A percentile compares a stretch with the other conserved stretches of the same genome.
phyloP scores from a whole-genome alignment of 108 stramenopile species.

The Skeletonema grethae region DNA sequence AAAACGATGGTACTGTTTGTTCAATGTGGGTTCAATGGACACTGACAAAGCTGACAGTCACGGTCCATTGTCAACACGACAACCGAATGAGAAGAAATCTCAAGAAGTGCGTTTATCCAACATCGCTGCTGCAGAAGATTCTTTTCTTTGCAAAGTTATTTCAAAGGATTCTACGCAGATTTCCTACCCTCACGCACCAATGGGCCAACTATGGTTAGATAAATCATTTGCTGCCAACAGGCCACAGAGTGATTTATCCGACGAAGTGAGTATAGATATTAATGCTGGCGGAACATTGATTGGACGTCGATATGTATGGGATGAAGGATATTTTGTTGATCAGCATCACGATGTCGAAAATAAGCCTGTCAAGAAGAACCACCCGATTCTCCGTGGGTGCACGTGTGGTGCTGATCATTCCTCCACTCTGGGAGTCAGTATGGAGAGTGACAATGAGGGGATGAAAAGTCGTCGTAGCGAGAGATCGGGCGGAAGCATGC shows the following conservation, averaged over 20 bases:
- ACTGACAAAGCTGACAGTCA: not conserved
- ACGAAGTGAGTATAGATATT: slow-evolving; percentile 5
- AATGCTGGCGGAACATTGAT: slow-evolving; percentile 33
- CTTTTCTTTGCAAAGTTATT: not conserved
- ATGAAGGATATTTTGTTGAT: slow-evolving; percentile 45
- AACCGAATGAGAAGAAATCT: not conserved
- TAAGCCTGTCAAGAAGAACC: not conserved
- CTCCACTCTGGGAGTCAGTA: not conserved
- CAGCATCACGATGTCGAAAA: slow-evolving; percentile 12
- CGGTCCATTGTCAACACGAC: not conserved
- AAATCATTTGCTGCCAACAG: slow-evolving; percentile 14
- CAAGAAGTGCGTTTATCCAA: not conserved
- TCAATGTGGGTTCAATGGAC: not conserved
- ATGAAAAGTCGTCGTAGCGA: slow-evolving; percentile 27
- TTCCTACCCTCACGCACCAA: slow-evolving; percentile 32
- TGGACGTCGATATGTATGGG: slow-evolving; percentile 43
- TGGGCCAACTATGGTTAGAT: slow-evolving; percentile 39
- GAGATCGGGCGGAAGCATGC: slow-evolving; percentile 23
- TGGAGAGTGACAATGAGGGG: slow-evolving; percentile 2
- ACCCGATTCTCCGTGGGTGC: slow-evolving; percentile 20
- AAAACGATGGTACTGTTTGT: not conserved
- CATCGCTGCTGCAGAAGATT: not conserved
- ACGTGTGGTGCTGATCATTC: slow-evolving; percentile 32
- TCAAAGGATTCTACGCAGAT: not conserved
- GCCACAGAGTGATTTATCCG: not conserved